Evolutionary conservation across 768 basidiomycete species (phyloP), one percentile per base, ranked within the genome.

Genomic region (Hygrocybe punicea): DNA sequence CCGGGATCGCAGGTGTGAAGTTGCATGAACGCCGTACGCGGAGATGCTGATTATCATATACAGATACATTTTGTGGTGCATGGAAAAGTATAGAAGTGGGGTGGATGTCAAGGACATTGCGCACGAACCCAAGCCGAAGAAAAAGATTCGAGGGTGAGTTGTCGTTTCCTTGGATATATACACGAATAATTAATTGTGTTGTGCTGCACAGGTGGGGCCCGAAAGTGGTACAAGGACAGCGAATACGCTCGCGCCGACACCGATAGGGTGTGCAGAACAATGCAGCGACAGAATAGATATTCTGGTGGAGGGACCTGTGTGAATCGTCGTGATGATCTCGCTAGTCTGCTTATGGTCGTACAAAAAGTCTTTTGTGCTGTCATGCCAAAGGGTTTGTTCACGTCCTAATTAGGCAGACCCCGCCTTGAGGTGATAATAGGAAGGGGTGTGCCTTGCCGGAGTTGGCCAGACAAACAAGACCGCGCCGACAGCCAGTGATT

Each of bases 1-100:
- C 25, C 78, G 78, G 65, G 91, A 93, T 62, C 79, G 91, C 65
- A 84, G 85, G 91, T 86, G 62, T 55, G 42, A 53, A 34, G 11
- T 23, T 13, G 23, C 36, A 42, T 29, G 17, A 34, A 11, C 34
- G n/a, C 47, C 40, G 33, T 23, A 54, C 58, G 17, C 21, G 47
- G 58, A 60, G 47, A 42, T 33, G n/a, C n/a, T 39, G 24, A 47
- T 34, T 6, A 19, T n/a, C 33, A 46, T 29, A 6, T 17, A 14
- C 62, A 93, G 91, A 66, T 93, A 93, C 64, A 83, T 92, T 56
- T 73, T 92, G 7, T 92, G 90, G 91, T 85, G 85, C 62, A 84
- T 91, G 84, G 84, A 89, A 66, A 92, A 90, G 66, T 93, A 79
- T 69, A 79, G 89, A 23, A 74, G 75, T 52, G 84, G 82, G 1